phyloP scores from a whole-genome alignment of 805 yeast genomes.

The Cyberlindnera xylosilytica region DNA sequence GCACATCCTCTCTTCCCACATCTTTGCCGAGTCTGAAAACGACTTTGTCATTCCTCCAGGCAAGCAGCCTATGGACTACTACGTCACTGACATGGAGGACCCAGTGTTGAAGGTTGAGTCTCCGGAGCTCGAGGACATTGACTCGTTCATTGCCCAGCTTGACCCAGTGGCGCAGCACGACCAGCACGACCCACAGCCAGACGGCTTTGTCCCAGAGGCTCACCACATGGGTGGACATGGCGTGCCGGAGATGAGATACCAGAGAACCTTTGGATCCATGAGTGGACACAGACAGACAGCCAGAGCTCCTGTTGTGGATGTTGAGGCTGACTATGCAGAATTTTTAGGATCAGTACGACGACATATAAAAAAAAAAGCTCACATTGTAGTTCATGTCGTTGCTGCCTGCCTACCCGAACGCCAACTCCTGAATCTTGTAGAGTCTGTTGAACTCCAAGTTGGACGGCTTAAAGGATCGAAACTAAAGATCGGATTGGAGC shows the following conservation, averaged over 20 bases:
- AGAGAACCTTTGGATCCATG: slow-evolving; percentile 10
- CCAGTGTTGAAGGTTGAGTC: background rate
- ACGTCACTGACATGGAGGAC: background rate
- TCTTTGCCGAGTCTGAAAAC: slow-evolving; percentile 3
- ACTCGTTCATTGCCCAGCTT: slow-evolving; percentile 1
- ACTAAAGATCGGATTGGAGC: too few relatives aligned
- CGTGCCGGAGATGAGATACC: slow-evolving; percentile 13
- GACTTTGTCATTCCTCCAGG: background rate
- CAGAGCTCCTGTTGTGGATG: slow-evolving; percentile 1
- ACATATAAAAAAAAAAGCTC: background rate
- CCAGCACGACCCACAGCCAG: background rate
- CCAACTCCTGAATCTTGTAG: too few relatives aligned
- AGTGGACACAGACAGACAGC: slow-evolving; percentile 13
- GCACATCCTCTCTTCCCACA: slow-evolving; percentile 10
- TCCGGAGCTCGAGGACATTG: background rate
- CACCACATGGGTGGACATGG: slow-evolving; percentile 1
- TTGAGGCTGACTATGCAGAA: background rate
- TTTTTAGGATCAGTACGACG: background rate
- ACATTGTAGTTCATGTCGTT: too few relatives aligned
- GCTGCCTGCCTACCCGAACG: too few relatives aligned
- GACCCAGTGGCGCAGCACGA: background rate
- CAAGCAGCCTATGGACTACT: background rate
- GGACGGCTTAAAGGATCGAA: too few relatives aligned
- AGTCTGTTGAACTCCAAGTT: too few relatives aligned
- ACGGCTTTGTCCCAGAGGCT: background rate